These are phyloP conservation scores for Primulina huaijiensis DNA, from an alignment of 257 asterid genomes.

Conservation along the genomic window DNA sequence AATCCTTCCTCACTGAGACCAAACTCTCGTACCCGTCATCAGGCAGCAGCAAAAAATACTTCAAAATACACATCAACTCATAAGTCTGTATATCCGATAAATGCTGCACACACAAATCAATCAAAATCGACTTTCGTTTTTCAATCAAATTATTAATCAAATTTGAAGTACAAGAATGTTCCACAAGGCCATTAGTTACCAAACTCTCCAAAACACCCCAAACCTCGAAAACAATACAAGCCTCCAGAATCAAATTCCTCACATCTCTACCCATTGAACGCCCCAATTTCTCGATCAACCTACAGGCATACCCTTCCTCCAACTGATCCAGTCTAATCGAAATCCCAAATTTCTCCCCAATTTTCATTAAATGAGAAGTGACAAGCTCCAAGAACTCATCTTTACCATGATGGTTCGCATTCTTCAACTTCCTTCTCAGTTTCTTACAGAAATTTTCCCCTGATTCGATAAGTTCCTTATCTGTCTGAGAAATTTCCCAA, in stretches of 20 bases:
- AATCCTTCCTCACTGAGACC: conserved; percentile 55
- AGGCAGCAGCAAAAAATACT: conserved; percentile 53
- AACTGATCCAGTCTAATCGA: conserved; percentile 20
- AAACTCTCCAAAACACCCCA: conserved; percentile 65
- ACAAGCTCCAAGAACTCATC: conserved; percentile 43
- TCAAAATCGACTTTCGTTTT: conserved; percentile 53
- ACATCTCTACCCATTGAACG: conserved; percentile 54
- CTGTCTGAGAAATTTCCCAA: conserved; percentile 51
- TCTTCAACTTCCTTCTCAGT: conserved; percentile 47
- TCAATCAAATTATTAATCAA: conserved; percentile 52
- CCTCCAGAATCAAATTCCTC: conserved; percentile 56
- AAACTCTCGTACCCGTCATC: conserved; percentile 46
- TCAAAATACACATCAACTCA: conserved; percentile 72
- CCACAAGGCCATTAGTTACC: conserved; percentile 56
- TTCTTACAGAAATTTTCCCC: conserved; percentile 40
- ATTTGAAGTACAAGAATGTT: conserved; percentile 36
- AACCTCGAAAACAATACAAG: conserved; percentile 50
- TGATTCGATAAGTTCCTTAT: conserved; percentile 41
- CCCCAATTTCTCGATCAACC: conserved; percentile 52
- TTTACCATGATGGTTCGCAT: conserved; percentile 41
- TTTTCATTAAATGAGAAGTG: conserved; percentile 41
- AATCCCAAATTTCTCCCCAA: conserved; percentile 40
- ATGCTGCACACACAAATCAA: conserved; percentile 59
- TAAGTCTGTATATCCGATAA: conserved; percentile 56
- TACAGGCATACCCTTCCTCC: conserved; percentile 37